These are phyloP conservation scores for Colletotrichum eremochloae DNA, from an alignment of 2,329 filamentous ascomycete genomes.

Conservation along the genomic window DNA sequence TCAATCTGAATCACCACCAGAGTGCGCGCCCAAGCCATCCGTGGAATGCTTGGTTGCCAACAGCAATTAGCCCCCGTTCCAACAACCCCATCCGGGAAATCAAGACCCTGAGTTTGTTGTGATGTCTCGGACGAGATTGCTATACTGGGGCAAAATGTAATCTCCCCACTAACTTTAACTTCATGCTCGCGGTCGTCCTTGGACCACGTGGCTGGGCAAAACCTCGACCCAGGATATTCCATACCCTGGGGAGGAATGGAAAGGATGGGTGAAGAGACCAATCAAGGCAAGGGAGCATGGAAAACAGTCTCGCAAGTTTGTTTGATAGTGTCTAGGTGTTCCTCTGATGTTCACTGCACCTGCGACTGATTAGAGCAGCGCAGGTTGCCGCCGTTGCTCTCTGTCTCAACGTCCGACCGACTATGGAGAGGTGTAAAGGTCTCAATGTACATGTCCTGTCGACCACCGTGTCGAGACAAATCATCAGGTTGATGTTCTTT, in stretches of 20 bases:
- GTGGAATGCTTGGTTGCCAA: conserved; percentile 31
- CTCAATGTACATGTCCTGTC: neutral
- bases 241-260: neutral
- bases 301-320: neutral
- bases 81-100: neutral
- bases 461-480: neutral
- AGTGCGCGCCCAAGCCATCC: neutral
- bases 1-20: neutral
- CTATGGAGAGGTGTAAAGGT: neutral
- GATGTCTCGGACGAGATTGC: conserved; percentile 14
- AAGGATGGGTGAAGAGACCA: neutral
- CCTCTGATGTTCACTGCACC: no score
- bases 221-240: no score
- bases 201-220: conserved; percentile 7
- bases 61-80: conserved; percentile 37
- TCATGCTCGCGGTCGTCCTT: neutral
- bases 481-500: neutral
- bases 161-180: neutral
- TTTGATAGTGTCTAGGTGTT: neutral
- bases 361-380: neutral
- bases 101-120: conserved; percentile 16
- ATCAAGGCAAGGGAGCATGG: neutral
- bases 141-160: neutral
- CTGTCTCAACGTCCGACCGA: no score
- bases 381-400: neutral